Percentiles rank a stretch among this genome's conserved stretches.
Evolutionary conservation across 768 basidiomycete genomes (phyloP).

Genomic region (Phylloporus scabripes): DNA sequence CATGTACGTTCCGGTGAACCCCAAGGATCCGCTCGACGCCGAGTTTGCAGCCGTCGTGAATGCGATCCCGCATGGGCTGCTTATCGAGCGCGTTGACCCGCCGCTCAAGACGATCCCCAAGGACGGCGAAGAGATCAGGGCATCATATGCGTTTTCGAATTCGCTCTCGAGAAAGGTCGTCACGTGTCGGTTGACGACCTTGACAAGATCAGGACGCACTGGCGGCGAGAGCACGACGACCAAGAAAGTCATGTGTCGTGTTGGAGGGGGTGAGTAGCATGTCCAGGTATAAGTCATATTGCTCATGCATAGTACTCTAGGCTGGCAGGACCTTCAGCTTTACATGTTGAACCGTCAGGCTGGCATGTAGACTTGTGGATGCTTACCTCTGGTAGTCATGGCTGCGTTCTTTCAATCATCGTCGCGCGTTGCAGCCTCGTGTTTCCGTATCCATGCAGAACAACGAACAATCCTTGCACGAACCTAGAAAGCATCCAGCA

Average conservation of each 20-base stretch:
- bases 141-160: slow-evolving; percentile 79
- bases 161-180: slow-evolving; percentile 67
- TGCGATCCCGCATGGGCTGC: slow-evolving; percentile 67
- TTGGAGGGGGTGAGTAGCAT: slow-evolving; percentile 69
- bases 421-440: slow-evolving; percentile 1
- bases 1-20: slow-evolving; percentile 59
- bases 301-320: slow-evolving; percentile 30
- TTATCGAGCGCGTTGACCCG: slow-evolving; percentile 77
- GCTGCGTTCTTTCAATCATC: neutral
- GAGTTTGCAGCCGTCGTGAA: slow-evolving; percentile 77
- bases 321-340: slow-evolving; percentile 75
- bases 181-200: slow-evolving; percentile 73
- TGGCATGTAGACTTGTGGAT: slow-evolving; percentile 40
- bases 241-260: slow-evolving; percentile 90
- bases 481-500: slow-evolving; percentile 26
- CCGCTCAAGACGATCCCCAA: slow-evolving; percentile 59
- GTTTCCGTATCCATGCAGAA: slow-evolving; percentile 12
- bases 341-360: slow-evolving; percentile 76
- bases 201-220: slow-evolving; percentile 52
- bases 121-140: slow-evolving; percentile 75
- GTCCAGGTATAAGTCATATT: neutral
- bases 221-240: slow-evolving; percentile 39
- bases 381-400: neutral
- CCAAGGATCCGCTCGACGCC: slow-evolving; percentile 74
- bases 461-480: slow-evolving; percentile 19